phyloP scores from a whole-genome alignment of 495 filamentous ascomycete species.

The Glutinoglossum americanum region DNA sequence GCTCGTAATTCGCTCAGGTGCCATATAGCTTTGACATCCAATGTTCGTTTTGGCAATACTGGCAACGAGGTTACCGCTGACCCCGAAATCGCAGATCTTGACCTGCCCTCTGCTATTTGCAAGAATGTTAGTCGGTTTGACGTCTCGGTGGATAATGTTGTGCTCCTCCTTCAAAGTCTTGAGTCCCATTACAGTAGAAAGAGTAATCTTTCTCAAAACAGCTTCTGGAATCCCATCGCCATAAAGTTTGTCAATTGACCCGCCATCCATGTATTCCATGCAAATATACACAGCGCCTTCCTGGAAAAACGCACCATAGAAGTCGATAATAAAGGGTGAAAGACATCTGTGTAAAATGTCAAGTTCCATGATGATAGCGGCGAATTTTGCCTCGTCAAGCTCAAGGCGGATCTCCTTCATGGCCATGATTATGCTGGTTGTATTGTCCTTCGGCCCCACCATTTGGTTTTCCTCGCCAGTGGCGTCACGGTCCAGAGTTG shows the following conservation, averaged over 20 bases:
- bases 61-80: constrained; percentile 88
- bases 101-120: constrained; percentile 76
- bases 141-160: constrained; percentile 97
- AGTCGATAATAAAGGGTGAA: constrained; percentile 92
- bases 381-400: constrained; percentile 88
- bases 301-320: constrained; percentile 97
- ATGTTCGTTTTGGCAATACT: constrained; percentile 99
- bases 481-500: background rate
- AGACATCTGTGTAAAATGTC: constrained; percentile 89
- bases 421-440: constrained; percentile 68
- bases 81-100: constrained; percentile 98
- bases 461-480: constrained; percentile 2
- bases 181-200: constrained; percentile 79
- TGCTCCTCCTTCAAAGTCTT: constrained; percentile 93
- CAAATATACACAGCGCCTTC: constrained; percentile 98
- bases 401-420: constrained; percentile 99
- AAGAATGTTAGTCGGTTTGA: constrained; percentile 96
- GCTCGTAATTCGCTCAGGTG: constrained; percentile 81
- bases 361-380: constrained; percentile 93
- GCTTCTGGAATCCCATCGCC: constrained; percentile 78
- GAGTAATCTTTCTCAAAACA: constrained; percentile 73
- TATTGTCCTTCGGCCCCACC: constrained; percentile 5
- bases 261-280: constrained; percentile 98
- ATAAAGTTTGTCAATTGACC: constrained; percentile 95
- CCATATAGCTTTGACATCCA: constrained; percentile 99